A percentile compares a stretch with the other conserved stretches of the same genome.
Conservation (phyloP, 257 asterid genomes). For the Solanum bulbocastanum region DNA sequence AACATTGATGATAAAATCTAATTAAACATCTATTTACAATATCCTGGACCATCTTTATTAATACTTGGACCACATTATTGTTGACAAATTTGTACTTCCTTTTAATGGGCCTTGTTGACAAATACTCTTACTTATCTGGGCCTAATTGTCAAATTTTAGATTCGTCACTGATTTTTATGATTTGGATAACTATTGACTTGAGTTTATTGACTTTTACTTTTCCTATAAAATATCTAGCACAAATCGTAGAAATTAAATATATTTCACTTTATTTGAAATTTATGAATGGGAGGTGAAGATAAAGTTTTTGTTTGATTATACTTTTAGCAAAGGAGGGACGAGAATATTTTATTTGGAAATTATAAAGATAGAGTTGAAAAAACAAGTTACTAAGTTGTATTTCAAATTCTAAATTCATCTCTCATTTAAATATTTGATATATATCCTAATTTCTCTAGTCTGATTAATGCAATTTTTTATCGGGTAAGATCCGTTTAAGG, state of each 20-base stretch:
- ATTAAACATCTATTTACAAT: not conserved
- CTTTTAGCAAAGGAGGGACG: not conserved
- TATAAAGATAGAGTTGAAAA: not conserved
- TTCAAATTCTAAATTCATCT: not conserved
- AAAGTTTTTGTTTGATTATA: not conserved
- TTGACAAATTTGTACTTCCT: not conserved
- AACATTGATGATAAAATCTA: not conserved
- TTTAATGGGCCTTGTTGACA: not conserved
- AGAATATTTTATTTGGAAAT: not conserved
- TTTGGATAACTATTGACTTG: not conserved
- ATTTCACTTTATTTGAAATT: not conserved
- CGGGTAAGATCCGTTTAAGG: not conserved
- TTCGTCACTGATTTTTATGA: not conserved
- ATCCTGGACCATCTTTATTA: not conserved
- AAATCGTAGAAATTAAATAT: not conserved
- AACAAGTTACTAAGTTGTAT: not conserved
- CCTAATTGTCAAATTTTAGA: not conserved
- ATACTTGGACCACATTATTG: not conserved
- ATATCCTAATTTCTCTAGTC: not conserved
- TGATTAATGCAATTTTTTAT: not conserved
- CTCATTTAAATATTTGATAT: not conserved
- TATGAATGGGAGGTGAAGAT: not conserved
- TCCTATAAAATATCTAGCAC: not conserved
- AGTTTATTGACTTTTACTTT: not conserved
- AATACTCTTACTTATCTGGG: not conserved